phyloP scores from a whole-genome alignment of 345 rosid genomes.

The Arabis alpina region DNA sequence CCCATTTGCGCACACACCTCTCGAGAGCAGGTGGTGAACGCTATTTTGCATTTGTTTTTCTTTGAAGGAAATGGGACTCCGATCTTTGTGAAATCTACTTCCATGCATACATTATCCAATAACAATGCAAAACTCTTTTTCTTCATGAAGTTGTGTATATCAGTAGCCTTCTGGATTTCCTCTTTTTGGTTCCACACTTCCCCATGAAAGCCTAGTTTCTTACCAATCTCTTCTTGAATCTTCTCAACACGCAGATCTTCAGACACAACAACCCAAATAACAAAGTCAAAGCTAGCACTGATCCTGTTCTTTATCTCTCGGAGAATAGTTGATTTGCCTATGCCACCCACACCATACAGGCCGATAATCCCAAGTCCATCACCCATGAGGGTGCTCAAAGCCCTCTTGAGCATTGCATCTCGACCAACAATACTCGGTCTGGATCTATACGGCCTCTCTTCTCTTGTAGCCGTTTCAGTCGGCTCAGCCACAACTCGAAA shows the following conservation, averaged over 20 bases:
- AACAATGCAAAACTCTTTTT: slow-evolving; percentile 11
- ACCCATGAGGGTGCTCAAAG: background rate
- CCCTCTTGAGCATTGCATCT: slow-evolving; percentile 11
- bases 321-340: slow-evolving; percentile 40
- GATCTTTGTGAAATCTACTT: slow-evolving; percentile 13
- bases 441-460: background rate
- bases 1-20: slow-evolving; percentile 28
- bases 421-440: slow-evolving; percentile 23
- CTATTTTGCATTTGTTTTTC: slow-evolving; percentile 25
- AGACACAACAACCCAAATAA: slow-evolving; percentile 23
- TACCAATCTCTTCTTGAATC: slow-evolving; percentile 35
- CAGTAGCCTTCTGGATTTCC: slow-evolving; percentile 1
- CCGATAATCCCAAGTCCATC: slow-evolving; percentile 9
- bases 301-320: slow-evolving; percentile 18
- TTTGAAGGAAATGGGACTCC: slow-evolving; percentile 29
- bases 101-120: slow-evolving; percentile 21
- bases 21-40: slow-evolving; percentile 30
- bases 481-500: slow-evolving; percentile 17
- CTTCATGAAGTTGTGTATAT: slow-evolving; percentile 2
- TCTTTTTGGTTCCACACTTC: slow-evolving; percentile 22
- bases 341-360: slow-evolving; percentile 9
- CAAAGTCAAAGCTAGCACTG: slow-evolving; percentile 10
- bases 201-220: background rate
- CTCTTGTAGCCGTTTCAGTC: background rate
- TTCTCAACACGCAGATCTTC: slow-evolving; percentile 6